Base-by-base conservation (phyloP, 768 basidiomycete species). In the Tulasnella sp. region DNA sequence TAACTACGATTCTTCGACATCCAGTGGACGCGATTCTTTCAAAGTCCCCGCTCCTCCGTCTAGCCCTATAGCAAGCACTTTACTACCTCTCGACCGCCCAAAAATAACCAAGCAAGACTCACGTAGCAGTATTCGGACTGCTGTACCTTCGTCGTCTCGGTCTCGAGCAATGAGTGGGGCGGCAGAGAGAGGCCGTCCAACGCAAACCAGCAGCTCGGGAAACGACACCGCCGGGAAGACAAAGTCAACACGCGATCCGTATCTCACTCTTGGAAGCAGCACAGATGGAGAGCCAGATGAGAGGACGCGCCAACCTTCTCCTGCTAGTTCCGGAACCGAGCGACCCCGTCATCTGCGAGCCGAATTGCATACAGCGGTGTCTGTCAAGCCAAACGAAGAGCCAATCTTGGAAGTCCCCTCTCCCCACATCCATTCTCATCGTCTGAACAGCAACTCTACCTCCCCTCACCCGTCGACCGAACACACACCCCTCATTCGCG, bases 101-200 rank as follows among this genome's bases (percentile, higher is more conserved):
- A 35, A 39, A 47, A 68, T 87, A 14, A 77, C 76, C 5, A 85
- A 84, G 71, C 84, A 83, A 42, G 83, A 84, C 19, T 91, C 90
- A 1, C 81, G 81, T 22, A 90, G 87, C 77, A 92, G 91, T 74
- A 83, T 90, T 36, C 84, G 86, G 19, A 93, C 92, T 0, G 88
- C 93, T 22, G 74, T 75, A 14, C 75, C 75, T 26, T 29, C 69
- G 14, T 66, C 37, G n/a, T 70, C 52, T 22, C 64, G 35, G 12
- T 65, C 64, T 36, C 22, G 34, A 36, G 64, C 64, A 34, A 5
- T 59, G 34, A 64, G 39, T 36, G 65, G 32, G 12, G 32, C 67
- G 22, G 67, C 36, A 8, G 42, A 68, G 40, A 17, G 47, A 16
- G 47, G 44, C 17, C 36, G 69, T 16, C 35, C 47, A 17, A 26